phyloP scores from a whole-genome alignment of 140 eudicot genomes.

The Stevia rebaudiana region DNA sequence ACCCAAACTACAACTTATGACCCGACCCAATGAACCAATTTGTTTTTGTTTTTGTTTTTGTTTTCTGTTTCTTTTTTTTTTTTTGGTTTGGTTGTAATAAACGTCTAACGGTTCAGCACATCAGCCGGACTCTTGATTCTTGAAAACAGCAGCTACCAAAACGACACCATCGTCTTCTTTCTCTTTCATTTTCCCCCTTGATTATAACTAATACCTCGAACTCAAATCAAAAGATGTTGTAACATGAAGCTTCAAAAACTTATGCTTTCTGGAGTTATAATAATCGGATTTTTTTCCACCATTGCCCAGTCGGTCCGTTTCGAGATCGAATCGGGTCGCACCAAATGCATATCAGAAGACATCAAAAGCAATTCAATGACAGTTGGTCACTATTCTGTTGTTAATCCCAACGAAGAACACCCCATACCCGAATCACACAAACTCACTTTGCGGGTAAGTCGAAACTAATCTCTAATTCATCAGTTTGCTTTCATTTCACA shows the following conservation, averaged over 20 bases:
- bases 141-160: not conserved
- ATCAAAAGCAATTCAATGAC: slow-evolving; percentile 63
- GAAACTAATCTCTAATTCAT: no score
- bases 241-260: slow-evolving; percentile 12
- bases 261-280: slow-evolving; percentile 1
- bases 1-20: no score
- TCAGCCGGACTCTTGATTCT: not conserved
- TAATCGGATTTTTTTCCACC: slow-evolving; percentile 17
- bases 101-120: no score
- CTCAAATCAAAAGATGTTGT: not conserved
- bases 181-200: slow-evolving; percentile 2
- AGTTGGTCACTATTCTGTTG: slow-evolving; percentile 52
- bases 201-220: slow-evolving; percentile 13
- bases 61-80: no score
- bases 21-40: no score
- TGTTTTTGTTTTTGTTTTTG: no score
- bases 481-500: no score
- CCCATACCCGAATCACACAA: slow-evolving; percentile 68
- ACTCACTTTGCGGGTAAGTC: slow-evolving; percentile 55
- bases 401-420: slow-evolving; percentile 44
- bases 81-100: no score
- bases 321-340: slow-evolving; percentile 53
- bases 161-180: not conserved
- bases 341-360: slow-evolving; percentile 69
- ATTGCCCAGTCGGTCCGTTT: slow-evolving; percentile 40